Conservation (phyloP, 2,329 filamentous ascomycete genomes). For the Xylariales sp. region DNA sequence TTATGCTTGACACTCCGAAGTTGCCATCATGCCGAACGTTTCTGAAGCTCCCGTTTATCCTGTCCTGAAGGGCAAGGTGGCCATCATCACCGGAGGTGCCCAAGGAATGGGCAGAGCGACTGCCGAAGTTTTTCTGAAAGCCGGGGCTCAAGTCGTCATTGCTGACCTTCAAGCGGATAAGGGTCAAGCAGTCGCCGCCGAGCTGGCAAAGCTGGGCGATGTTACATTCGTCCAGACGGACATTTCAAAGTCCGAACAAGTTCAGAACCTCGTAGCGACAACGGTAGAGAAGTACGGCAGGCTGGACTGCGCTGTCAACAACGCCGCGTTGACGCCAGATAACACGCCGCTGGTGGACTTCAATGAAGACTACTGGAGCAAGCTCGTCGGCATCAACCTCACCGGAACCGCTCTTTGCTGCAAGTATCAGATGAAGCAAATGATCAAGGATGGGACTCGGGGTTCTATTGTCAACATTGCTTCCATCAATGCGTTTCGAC, state of each 20-base stretch:
- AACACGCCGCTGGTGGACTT: conserved; percentile 25
- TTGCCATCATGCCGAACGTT: conserved; percentile 11
- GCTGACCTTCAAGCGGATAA: conserved; percentile 16
- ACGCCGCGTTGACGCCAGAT: conserved; percentile 26
- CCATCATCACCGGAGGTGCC: conserved; percentile 22
- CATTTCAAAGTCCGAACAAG: conserved; percentile 17
- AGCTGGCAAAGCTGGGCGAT: conserved; percentile 15
- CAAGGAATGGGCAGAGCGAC: conserved; percentile 28
- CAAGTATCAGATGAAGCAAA: conserved; percentile 34
- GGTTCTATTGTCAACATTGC: conserved; percentile 37
- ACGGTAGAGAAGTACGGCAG: conserved; percentile 30
- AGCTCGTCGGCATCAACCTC: conserved; percentile 32
- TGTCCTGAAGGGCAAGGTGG: conserved; percentile 18
- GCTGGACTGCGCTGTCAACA: conserved; percentile 39
- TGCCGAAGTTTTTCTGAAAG: conserved; percentile 20
- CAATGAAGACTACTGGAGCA: conserved; percentile 31
- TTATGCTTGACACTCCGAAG: too few relatives aligned
- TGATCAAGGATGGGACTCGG: conserved; percentile 27
- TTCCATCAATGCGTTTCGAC: conserved; percentile 31
- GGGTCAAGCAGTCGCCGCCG: conserved; percentile 12
- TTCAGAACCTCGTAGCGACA: conserved; percentile 18
- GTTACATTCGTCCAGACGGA: conserved; percentile 21
- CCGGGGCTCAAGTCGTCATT: conserved; percentile 20
- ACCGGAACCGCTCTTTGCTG: conserved; percentile 35
- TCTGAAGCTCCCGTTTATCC: conserved; percentile 11